Evolutionary conservation across 2,329 filamentous ascomycete species (phyloP), one percentile per base, ranked within the genome.

Genomic region (Colletotrichum sp.): DNA sequence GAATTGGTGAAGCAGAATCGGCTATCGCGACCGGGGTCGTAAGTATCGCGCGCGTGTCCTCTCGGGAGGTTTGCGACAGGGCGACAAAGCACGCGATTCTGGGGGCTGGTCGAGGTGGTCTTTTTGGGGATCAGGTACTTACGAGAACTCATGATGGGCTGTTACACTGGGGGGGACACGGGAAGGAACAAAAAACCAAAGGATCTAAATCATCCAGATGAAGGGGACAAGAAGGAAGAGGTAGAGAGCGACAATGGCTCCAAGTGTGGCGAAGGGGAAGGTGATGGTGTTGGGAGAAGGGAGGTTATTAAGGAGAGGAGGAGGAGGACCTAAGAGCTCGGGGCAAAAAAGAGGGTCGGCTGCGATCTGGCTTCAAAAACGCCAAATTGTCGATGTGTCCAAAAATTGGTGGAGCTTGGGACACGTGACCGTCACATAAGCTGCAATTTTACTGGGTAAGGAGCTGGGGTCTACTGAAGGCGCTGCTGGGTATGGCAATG

Each of bases 81-180:
- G 44, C 66, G 34, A 24, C 26, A 26, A 34, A 69, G 48, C 57
- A 76, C 72, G 75, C 73, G 72, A 70, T 71, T 77, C 30, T 39
- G 55, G 59, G 36, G 10, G 44, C n/a, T 52, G 44, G 22, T 48
- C 59, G 72, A n/a, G 10, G n/a, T 52, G 44, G 44, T 24, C 44
- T 52, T 52, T 44, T 52, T 22, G 44, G 60, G 59, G 13, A 28
- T 65, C 52, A 10, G 24, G 39, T 36, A 89, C 88, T 90, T 86
- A 90, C 88, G 85, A 83, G 88, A 89, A 88, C 88, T 90, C 88
- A 90, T 90, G 84, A 80, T 89, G 74, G 74, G 74, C 65, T 69
- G 65, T 76, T 88, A 84, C 84, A 83, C 79, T 80, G 77, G 83
- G 81, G 84, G 83, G 73, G 71, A 52, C 57, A 62, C 44, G 44